Evolutionary conservation across 495 filamentous ascomycete species (phyloP), one percentile per base, ranked within the genome.

Genomic region (Neurospora pannonica): DNA sequence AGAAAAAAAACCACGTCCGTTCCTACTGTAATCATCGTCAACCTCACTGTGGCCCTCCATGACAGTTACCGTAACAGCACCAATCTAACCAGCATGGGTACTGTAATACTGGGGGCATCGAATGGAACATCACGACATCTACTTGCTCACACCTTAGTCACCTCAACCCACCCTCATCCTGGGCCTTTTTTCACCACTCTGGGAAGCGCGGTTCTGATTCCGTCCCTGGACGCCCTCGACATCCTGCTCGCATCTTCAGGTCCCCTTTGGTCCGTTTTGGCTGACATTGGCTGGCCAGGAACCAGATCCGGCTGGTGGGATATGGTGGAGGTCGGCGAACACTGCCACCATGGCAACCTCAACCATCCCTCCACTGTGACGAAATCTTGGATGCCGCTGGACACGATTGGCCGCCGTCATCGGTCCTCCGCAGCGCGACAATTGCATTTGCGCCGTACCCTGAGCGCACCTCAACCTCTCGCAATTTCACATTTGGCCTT

Each of bases 271-370:
- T 62, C 54, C 54, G 54, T 62, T 62, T 17, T 62, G 54, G 54
- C 54, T 67, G 54, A 36, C 54, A 67, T 67, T 67, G 54, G 54
- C 54, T 67, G 54, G 54, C 15, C 54, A 67, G 54, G 54, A 67
- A 67, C 54, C 54, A 9, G 54, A 34, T 67, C 54, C 54, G 54
- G 54, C 54, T 34, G 28, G 71, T 38, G 46, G 71, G 34, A 69
- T 60, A 36, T 69, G 28, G 46, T 69, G 71, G 71, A 72, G 71
- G 71, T 72, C 71, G 71, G 71, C 71, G 71, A 72, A 72, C 71
- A 60, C 42, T 69, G 21, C 40, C 34, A 24, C 42, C 60, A 31
- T 38, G n/a, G 39, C 34, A 43, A 72, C 71, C 54, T 36, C 54
- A 67, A 31, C 28, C 54, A 67, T 19, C 48, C 54, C 54, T 34